Evolutionary conservation across 2,329 filamentous ascomycete genomes (phyloP), one percentile per base, ranked within the genome.

Genomic region (Microdochium bolleyi): DNA sequence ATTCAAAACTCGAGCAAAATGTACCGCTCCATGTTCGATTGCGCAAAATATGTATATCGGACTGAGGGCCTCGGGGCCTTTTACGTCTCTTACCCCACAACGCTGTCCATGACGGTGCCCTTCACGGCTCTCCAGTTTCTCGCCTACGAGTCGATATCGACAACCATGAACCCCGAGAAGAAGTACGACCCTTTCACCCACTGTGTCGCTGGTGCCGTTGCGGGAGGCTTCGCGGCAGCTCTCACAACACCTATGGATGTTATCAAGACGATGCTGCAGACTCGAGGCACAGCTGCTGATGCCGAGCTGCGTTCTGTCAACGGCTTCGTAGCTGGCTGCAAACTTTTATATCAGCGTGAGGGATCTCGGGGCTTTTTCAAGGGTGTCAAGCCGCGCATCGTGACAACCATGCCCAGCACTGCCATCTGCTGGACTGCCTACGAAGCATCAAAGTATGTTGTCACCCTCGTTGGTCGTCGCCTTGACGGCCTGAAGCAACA

Each of bases 61-160:
- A 86, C 83, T 51, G 94, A 99, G 72, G 94, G 94, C 52, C 70
- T 97, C 48, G 82, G 84, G 51, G 92, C 94, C 52, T 99, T 99
- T 74, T 99, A 99, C 75, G 87, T 99, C 62, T 99, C 94, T 24
- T 99, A 99, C 70, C 94, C 94, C 16, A 99, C 94, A 21, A 99
- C 94, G 2, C 78, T 99, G 25, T 95, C 90, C 65, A 99, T 99
- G 94, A 97, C 94, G 14, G 91, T 99, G 2, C 94, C 94, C 2
- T 99, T 97, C 70, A 97, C 92, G 13, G 92, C 94, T 9, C 83
- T 96, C 10, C 94, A 99, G 68, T 97, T 99, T 70, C 89, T 96
- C 66, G 91, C 92, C 52, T 99, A 99, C 78, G 94, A 97, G 69
- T 96, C 92, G 25, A 84, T 97, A 60, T 96, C 92, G 2, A 97